Evolutionary conservation across 768 basidiomycete genomes (phyloP), one percentile per base, ranked within the genome.

Genomic region (Tubosaeta brunneosetosa): DNA sequence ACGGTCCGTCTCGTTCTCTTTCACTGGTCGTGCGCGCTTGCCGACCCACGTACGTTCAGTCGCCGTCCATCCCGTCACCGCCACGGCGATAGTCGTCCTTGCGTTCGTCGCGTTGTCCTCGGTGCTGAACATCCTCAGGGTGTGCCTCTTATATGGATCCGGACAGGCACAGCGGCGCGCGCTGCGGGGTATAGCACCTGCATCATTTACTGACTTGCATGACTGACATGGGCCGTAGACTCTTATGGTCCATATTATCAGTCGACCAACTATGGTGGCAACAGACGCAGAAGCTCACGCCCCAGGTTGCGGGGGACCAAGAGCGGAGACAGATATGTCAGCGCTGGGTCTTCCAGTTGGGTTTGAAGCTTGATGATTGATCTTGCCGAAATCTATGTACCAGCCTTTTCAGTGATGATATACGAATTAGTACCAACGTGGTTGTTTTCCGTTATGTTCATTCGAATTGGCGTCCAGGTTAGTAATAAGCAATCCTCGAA

Each of bases 241-340:
- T 61, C 64, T 2, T 52, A 53, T 26, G 54, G 50, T 5, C 29
- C 53, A 41, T 49, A 54, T 7, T 66, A 66, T 17, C 63, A 66
- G 2, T 54, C 64, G 25, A 61, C 62, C 9, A 10, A 47, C 37
- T 41, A 53, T n/a, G 50, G 64, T 41, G 50, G 58, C 6, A 63
- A 63, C 33, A 32, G 52, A 17, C 48, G 31, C 14, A 62, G 57
- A 6, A 3, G 34, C 6, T 55, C 54, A 9, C 49, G 10, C 5
- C 36, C 17, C n/a, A 61, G 61, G 34, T 64, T 51, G 2, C 48
- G 52, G 3, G 49, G 60, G 1, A 32, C 32, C 2, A 58, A 25
- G 41, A 6, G 49, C 26, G 44, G 48, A 13, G 14, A 17, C 34
- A 17, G 32, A 19, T 47, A 55, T 31, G 16, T 16, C 7, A 8